Base-by-base conservation (phyloP, 2,329 filamentous ascomycete genomes). In the Pleoardoris graminearum region DNA sequence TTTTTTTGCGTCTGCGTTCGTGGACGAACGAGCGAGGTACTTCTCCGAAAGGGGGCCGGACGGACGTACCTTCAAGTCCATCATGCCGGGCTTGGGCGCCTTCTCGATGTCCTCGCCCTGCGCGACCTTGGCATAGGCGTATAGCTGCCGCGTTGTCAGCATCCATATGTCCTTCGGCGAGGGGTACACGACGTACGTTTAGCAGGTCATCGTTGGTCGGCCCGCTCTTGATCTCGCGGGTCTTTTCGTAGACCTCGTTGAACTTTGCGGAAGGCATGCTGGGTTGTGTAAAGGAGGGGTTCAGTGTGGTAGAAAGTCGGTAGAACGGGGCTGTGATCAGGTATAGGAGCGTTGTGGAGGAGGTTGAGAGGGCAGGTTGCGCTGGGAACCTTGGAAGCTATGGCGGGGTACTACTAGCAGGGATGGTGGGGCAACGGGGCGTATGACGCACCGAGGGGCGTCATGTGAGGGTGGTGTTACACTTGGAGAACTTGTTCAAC, bases 61-160 rank as follows among this genome's bases (percentile, higher is more conserved):
- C 10, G 33, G 8, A 67, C 76, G 51, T 75, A 85, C 86, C 80
- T 85, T 86, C 55, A 91, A 68, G 74, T 90, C 84, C 69, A 90
- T 89, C 77, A 85, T 82, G 76, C 87, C 85, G 25, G 86, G 86
- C 59, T 76, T 73, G 50, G 80, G 60, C 21, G 72, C 67, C 35
- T 71, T 59, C 47, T 68, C 65, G 59, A 77, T 72, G 52, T 76
- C 76, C 60, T 68, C 66, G 47, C 63, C 65, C 43, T 70, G 60
- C 22, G 68, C 72, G 50, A 75, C 60, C 44, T 80, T 81, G 70
- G 70, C 79, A 59, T 77, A 76, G 17, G 68, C 77, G 66, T 81
- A 81, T 30, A 80, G 62, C 86, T 86, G 58, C 21, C 8, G 19
- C 23, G 23, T 7, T 19, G 41, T 52, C 16, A 52, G 45, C 42